Percentiles rank a stretch among this genome's conserved stretches.
Evolutionary conservation across 2,329 filamentous ascomycete genomes (phyloP).

Genomic region (Phialophora verrucosa): DNA sequence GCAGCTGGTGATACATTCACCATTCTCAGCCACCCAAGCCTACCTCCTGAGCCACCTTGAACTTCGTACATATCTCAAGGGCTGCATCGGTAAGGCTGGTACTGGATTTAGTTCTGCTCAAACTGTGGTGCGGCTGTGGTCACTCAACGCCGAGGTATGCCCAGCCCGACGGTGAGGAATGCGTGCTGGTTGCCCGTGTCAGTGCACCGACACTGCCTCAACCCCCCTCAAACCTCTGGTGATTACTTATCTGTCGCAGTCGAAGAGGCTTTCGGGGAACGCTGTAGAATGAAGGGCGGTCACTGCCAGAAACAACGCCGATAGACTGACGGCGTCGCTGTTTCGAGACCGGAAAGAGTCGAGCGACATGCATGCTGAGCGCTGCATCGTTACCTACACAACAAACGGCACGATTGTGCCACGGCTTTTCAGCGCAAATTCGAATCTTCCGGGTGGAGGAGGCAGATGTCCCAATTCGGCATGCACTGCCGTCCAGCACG

Average conservation of each 20-base stretch:
- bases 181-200: neutral
- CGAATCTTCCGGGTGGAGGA: conserved; percentile 39
- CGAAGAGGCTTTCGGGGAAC: neutral
- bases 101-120: neutral
- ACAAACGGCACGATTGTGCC: neutral
- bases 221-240: neutral
- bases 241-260: neutral
- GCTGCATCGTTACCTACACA: conserved; percentile 14
- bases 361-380: neutral
- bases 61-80: too few species aligned
- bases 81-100: neutral
- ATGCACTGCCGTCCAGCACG: conserved; percentile 33
- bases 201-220: neutral
- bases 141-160: neutral
- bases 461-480: conserved; percentile 40
- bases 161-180: conserved; percentile 1
- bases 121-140: neutral
- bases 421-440: conserved; percentile 32
- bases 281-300: neutral
- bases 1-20: neutral
- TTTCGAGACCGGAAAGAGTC: neutral
- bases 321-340: neutral
- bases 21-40: neutral
- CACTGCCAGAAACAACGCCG: neutral
- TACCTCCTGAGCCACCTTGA: neutral